Conservation (phyloP, 768 basidiomycete species). For the Boletellus emodensis region DNA sequence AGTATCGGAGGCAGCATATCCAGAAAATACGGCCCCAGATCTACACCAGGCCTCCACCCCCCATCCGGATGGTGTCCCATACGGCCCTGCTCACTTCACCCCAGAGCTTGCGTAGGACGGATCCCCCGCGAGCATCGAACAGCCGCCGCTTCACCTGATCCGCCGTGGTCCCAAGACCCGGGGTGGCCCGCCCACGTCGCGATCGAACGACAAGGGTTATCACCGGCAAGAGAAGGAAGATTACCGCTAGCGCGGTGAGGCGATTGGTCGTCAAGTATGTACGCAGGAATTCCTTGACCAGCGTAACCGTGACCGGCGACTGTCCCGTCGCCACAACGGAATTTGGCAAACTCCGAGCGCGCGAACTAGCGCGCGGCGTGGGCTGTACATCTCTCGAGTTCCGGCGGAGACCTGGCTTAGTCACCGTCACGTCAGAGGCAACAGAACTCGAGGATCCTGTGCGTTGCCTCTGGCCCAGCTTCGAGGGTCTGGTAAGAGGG, state of each 20-base stretch:
- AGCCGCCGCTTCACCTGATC: conserved; percentile 58
- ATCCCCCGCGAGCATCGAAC: conserved; percentile 35
- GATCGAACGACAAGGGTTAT: conserved; percentile 50
- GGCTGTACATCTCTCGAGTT: conserved; percentile 5
- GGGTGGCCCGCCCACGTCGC: conserved; percentile 36
- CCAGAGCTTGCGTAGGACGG: conserved; percentile 45
- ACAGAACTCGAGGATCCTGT: conserved; percentile 22
- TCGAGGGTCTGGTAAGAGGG: conserved; percentile 32
- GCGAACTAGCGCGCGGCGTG: conserved; percentile 12
- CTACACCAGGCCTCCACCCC: conserved; percentile 68
- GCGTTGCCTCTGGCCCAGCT: conserved; percentile 11
- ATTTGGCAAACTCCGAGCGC: conserved; percentile 9
- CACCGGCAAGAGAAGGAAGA: conserved; percentile 41
- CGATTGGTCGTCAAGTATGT: conserved; percentile 48
- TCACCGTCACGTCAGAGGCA: conserved; percentile 26
- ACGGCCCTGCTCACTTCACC: conserved; percentile 49
- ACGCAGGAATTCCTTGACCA: conserved; percentile 45
- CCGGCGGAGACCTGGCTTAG: conserved; percentile 10
- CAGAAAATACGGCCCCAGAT: not conserved
- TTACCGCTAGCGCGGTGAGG: conserved; percentile 41
- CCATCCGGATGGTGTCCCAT: conserved; percentile 70
- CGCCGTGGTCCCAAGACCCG: conserved; percentile 37
- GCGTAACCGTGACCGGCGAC: conserved; percentile 31
- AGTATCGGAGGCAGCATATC: not conserved
- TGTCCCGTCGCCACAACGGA: conserved; percentile 13